These are phyloP conservation scores for Nemania diffusa DNA, from an alignment of 2,329 filamentous ascomycete species.

Conservation along the genomic window DNA sequence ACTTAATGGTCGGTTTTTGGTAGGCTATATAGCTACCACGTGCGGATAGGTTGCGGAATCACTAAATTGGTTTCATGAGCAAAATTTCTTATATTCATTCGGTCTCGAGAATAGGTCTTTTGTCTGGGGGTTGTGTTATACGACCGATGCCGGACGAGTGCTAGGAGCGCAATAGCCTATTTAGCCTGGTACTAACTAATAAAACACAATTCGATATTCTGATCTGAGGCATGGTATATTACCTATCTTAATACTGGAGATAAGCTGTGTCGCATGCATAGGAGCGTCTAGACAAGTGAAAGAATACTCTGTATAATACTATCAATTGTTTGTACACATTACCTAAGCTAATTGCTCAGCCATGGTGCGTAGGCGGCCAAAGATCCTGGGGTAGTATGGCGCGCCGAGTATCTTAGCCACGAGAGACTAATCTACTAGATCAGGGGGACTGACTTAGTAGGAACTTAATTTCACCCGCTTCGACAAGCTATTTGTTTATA, in stretches of 20 bases:
- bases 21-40: neutral
- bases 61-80: neutral
- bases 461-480: neutral
- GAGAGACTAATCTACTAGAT: neutral
- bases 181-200: neutral
- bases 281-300: neutral
- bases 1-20: conserved; percentile 1
- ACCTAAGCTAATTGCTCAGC: neutral
- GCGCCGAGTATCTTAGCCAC: neutral
- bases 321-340: neutral
- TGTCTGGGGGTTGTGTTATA: neutral
- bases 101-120: neutral
- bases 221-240: neutral
- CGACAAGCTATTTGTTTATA: neutral
- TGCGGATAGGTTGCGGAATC: neutral
- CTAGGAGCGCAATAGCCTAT: neutral
- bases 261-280: too few species aligned
- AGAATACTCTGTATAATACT: neutral
- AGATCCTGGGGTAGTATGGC: neutral
- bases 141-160: neutral
- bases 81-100: neutral
- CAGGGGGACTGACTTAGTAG: neutral
- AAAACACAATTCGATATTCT: neutral
- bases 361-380: neutral
- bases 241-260: neutral